Percentiles rank a stretch among this genome's conserved stretches.
These are phyloP conservation scores for Schwanniomyces vanrijiae DNA, from an alignment of 805 yeast genomes.

Conservation along the genomic window DNA sequence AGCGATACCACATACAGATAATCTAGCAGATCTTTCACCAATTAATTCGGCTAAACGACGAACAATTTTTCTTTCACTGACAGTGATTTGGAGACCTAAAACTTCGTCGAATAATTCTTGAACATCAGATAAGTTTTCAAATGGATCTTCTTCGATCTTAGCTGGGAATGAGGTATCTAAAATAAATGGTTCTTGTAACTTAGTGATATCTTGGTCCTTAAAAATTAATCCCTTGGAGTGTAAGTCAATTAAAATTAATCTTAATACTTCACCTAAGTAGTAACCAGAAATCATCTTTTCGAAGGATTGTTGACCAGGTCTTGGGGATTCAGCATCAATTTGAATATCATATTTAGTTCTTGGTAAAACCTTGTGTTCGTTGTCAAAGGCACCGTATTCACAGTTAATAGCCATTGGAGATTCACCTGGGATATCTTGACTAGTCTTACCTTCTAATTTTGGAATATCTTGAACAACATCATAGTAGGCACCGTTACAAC, in stretches of 20 bases:
- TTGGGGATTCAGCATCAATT: slow-evolving; percentile 84
- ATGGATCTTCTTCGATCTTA: slow-evolving; percentile 83
- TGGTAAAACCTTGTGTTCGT: slow-evolving; percentile 80
- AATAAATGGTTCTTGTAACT: slow-evolving; percentile 61
- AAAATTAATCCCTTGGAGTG: slow-evolving; percentile 62
- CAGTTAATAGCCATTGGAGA: slow-evolving; percentile 95
- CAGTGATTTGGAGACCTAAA: slow-evolving; percentile 65
- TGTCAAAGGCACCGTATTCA: slow-evolving; percentile 97
- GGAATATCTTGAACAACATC: slow-evolving; percentile 73
- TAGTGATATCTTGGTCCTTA: slow-evolving; percentile 63
- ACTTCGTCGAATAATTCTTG: slow-evolving; percentile 60
- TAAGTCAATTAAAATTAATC: slow-evolving; percentile 77
- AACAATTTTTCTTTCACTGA: slow-evolving; percentile 76
- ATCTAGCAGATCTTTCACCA: slow-evolving; percentile 90
- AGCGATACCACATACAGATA: slow-evolving; percentile 92
- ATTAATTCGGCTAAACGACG: slow-evolving; percentile 82
- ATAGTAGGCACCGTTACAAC: slow-evolving; percentile 95
- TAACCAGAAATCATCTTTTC: slow-evolving; percentile 98
- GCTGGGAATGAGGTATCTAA: slow-evolving; percentile 92
- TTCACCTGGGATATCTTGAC: slow-evolving; percentile 59
- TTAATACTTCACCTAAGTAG: slow-evolving; percentile 88
- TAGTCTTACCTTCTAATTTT: slow-evolving; percentile 71
- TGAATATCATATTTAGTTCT: slow-evolving; percentile 83
- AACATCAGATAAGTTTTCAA: slow-evolving; percentile 77
- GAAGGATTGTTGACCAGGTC: slow-evolving; percentile 94